Conservation (phyloP, 331 rosid species). For the Quercus lobata region DNA sequence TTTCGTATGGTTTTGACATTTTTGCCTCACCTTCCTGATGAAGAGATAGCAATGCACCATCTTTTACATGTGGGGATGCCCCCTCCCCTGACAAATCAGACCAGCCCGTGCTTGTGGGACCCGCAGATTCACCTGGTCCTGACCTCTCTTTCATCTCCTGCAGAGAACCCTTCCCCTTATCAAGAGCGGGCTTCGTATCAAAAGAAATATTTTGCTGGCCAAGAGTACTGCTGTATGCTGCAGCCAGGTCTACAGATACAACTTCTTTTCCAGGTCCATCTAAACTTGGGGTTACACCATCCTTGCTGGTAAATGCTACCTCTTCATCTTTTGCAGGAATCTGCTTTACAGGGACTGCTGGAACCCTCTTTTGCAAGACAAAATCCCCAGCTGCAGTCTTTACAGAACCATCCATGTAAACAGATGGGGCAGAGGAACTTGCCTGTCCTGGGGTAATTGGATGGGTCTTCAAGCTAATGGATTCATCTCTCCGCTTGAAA, state of each 20-base stretch:
- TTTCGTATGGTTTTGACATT: slow-evolving; percentile 16
- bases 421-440: slow-evolving; percentile 39
- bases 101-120: slow-evolving; percentile 21
- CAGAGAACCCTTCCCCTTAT: slow-evolving; percentile 29
- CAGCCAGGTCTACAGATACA: slow-evolving; percentile 22
- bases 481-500: slow-evolving; percentile 84
- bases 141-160: slow-evolving; percentile 24
- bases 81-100: slow-evolving; percentile 38
- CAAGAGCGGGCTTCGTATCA: slow-evolving; percentile 43
- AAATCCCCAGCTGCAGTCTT: slow-evolving; percentile 44
- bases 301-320: slow-evolving; percentile 25
- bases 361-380: slow-evolving; percentile 58
- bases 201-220: slow-evolving; percentile 16
- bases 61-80: slow-evolving; percentile 20
- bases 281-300: slow-evolving; percentile 27
- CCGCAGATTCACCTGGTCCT: slow-evolving; percentile 18
- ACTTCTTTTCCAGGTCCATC: slow-evolving; percentile 35
- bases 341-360: slow-evolving; percentile 26
- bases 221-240: slow-evolving; percentile 32
- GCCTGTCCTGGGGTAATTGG: slow-evolving; percentile 21
- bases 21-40: slow-evolving; percentile 35
- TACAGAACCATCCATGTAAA: slow-evolving; percentile 40
- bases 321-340: slow-evolving; percentile 32
- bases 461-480: slow-evolving; percentile 19
- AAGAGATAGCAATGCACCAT: slow-evolving; percentile 29